Evolutionary conservation across 148 eudicot species (phyloP).

Genomic region (Chenopodium album): DNA sequence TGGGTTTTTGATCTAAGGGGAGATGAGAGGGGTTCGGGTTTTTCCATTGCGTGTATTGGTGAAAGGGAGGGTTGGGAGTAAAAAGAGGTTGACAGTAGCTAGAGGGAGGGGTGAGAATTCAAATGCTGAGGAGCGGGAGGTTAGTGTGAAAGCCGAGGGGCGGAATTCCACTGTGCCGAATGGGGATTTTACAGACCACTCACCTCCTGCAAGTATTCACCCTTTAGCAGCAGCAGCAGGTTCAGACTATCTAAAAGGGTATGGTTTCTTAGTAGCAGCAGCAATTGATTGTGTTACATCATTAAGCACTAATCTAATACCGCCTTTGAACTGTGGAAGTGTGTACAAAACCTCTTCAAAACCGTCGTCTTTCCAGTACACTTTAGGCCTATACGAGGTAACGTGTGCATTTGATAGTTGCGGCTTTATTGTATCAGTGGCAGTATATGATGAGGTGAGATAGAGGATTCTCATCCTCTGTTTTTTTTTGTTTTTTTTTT

Average conservation of each 20-base stretch:
- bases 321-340: conserved; percentile 55
- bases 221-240: conserved; percentile 19
- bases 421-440: conserved; percentile 31
- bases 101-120: conserved; percentile 31
- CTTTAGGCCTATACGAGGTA: conserved; percentile 84
- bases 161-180: conserved; percentile 33
- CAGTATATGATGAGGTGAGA: conserved; percentile 26
- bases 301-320: conserved; percentile 69
- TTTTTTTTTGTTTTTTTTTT: conserved; percentile 3
- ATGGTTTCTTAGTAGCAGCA: conserved; percentile 5
- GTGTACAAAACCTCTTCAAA: conserved; percentile 78
- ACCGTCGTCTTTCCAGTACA: conserved; percentile 88
- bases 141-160: conserved; percentile 16
- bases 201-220: conserved; percentile 37
- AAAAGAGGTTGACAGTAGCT: conserved; percentile 19
- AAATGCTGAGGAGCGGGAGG: conserved; percentile 21
- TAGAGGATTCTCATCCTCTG: conserved; percentile 29
- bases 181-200: conserved; percentile 72
- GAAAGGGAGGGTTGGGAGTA: conserved; percentile 50
- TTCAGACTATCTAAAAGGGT: conserved; percentile 18
- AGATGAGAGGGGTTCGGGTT: conserved; percentile 77
- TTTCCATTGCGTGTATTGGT: conserved; percentile 60
- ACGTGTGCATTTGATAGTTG: conserved; percentile 64
- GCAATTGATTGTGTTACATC: conserved; percentile 36
- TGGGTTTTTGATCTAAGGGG: conserved; percentile 69